A percentile compares a stretch with the other conserved stretches of the same genome.
Evolutionary conservation across 441 rosid species (phyloP).

Genomic region (Biscutella laevigata): DNA sequence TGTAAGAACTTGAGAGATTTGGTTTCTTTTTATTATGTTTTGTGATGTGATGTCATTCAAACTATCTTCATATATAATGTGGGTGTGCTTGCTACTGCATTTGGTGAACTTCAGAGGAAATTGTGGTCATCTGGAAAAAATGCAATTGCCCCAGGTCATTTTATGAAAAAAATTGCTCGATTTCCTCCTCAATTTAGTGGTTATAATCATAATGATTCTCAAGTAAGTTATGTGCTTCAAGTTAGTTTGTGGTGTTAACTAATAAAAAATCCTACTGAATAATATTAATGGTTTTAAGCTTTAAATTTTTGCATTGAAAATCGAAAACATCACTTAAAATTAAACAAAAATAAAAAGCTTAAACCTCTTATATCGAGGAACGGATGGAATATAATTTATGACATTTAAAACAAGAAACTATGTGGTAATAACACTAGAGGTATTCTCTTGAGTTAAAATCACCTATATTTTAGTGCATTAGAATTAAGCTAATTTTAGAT

Average conservation of each 20-base stretch:
- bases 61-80: slow-evolving; percentile 11
- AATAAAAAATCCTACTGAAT: no score
- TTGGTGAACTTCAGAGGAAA: slow-evolving; percentile 54
- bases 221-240: slow-evolving; percentile 34
- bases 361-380: no score
- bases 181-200: slow-evolving; percentile 81
- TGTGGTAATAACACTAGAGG: no score
- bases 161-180: slow-evolving; percentile 62
- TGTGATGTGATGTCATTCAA: slow-evolving; percentile 4
- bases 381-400: no score
- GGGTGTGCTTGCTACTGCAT: slow-evolving; percentile 71
- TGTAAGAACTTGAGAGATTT: slow-evolving; percentile 29
- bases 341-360: no score
- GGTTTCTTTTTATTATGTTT: slow-evolving; percentile 17
- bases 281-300: no score
- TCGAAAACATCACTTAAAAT: no score
- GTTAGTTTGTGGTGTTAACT: neutral
- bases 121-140: slow-evolving; percentile 56
- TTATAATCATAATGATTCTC: slow-evolving; percentile 76
- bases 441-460: no score
- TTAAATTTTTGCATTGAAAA: no score
- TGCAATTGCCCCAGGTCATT: slow-evolving; percentile 50
- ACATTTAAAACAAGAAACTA: no score
- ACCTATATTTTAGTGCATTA: no score
- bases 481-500: no score